phyloP scores from a whole-genome alignment of 208 protist genomes.

The Trypanosoma melophagium region DNA sequence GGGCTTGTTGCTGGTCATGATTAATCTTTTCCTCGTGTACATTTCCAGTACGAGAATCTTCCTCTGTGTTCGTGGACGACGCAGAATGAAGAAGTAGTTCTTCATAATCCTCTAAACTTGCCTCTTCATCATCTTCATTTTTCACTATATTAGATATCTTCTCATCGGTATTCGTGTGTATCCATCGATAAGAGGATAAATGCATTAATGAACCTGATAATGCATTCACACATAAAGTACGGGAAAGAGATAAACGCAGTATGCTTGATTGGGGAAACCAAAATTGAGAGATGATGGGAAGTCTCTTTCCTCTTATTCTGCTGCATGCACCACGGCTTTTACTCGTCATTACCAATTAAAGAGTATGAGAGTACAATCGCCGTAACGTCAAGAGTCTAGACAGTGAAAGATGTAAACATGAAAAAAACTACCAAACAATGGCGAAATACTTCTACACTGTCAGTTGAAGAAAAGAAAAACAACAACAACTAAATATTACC shows the following conservation, averaged over 20 bases:
- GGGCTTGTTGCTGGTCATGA: too few relatives aligned
- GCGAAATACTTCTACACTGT: too few relatives aligned
- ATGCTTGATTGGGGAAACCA: too few relatives aligned
- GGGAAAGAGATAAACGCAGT: background rate
- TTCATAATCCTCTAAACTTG: conserved; percentile 70
- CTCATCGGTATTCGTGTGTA: background rate
- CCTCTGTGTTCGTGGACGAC: background rate
- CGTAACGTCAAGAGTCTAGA: too few relatives aligned
- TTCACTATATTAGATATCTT: background rate
- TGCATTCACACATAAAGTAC: background rate
- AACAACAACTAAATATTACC: too few relatives aligned
- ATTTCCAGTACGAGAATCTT: too few relatives aligned
- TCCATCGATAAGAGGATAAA: background rate
- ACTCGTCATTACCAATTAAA: background rate
- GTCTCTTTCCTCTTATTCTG: background rate
- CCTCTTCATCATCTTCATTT: conserved; percentile 22
- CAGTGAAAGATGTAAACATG: too few relatives aligned
- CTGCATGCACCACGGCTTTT: background rate
- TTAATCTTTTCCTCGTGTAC: too few relatives aligned
- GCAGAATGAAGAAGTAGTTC: conserved; percentile 45
- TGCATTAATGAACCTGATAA: background rate
- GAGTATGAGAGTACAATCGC: too few relatives aligned
- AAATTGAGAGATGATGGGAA: background rate
- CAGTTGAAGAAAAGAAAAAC: too few relatives aligned
- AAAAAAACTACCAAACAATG: too few relatives aligned